Evolutionary conservation across 2,329 filamentous ascomycete genomes (phyloP).

Genomic region (Coleophoma cylindrospora): DNA sequence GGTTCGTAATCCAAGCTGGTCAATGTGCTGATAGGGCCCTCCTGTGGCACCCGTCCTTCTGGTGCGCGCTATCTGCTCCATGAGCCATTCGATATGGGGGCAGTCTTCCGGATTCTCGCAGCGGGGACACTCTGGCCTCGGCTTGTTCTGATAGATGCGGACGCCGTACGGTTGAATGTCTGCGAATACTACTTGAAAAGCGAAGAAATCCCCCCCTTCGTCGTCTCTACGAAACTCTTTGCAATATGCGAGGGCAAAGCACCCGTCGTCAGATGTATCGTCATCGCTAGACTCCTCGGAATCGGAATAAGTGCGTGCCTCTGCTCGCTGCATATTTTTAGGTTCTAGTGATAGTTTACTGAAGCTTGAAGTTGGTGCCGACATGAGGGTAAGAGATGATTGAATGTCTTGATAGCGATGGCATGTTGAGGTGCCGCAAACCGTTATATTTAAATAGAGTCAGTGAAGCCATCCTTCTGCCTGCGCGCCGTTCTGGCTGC

Average conservation of each 20-base stretch:
- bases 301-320: conserved; percentile 6
- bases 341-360: conserved; percentile 22
- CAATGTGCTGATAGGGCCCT: conserved; percentile 16
- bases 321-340: conserved; percentile 20
- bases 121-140: conserved; percentile 15
- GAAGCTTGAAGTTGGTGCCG: conserved; percentile 21
- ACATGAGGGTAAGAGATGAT: conserved; percentile 18
- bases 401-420: neutral
- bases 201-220: conserved; percentile 9
- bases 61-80: conserved; percentile 12
- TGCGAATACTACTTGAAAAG: conserved; percentile 23
- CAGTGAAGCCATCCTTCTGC: conserved; percentile 12
- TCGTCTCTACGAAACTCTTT: neutral
- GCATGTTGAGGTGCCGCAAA: neutral
- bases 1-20: conserved; percentile 14
- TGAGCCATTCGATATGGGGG: conserved; percentile 18
- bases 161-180: conserved; percentile 17
- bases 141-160: conserved; percentile 13
- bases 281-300: conserved; percentile 5
- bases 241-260: too few species aligned
- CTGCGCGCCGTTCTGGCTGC: conserved; percentile 11
- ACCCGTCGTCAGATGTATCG: neutral
- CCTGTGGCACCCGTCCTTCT: neutral
- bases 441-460: neutral
- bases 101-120: conserved; percentile 10